These are phyloP conservation scores for Tulasnella sp. DNA, from an alignment of 768 basidiomycete genomes.

Conservation along the genomic window DNA sequence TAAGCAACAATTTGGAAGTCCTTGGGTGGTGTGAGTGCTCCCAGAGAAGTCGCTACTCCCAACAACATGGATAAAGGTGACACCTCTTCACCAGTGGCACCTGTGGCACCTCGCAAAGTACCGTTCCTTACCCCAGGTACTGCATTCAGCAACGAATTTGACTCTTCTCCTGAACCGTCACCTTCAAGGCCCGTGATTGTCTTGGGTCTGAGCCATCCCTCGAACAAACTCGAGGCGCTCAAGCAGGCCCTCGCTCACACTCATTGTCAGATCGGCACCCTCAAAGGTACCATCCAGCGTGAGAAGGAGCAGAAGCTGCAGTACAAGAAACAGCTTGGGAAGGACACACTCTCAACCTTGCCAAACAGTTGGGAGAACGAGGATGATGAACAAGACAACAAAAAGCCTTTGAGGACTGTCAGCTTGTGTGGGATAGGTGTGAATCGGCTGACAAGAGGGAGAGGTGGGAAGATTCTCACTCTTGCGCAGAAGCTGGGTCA, in stretches of 20 bases:
- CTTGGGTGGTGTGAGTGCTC: neutral
- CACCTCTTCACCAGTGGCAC: slow-evolving; percentile 39
- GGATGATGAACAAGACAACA: no score
- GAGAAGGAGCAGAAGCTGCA: slow-evolving; percentile 77
- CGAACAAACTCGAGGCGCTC: slow-evolving; percentile 68
- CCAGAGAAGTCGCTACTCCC: slow-evolving; percentile 30
- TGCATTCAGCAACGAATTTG: slow-evolving; percentile 32
- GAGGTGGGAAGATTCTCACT: no score
- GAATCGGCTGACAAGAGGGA: no score
- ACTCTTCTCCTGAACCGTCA: slow-evolving; percentile 19
- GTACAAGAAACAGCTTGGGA: slow-evolving; percentile 43
- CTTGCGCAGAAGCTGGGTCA: slow-evolving; percentile 50
- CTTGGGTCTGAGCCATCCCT: slow-evolving; percentile 48
- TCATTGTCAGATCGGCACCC: slow-evolving; percentile 71
- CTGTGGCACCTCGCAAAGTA: slow-evolving; percentile 13
- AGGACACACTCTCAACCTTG: slow-evolving; percentile 26
- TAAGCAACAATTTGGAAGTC: slow-evolving; percentile 4
- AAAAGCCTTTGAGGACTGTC: no score
- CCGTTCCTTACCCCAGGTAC: slow-evolving; percentile 24
- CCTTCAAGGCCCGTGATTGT: slow-evolving; percentile 12
- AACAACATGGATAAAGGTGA: slow-evolving; percentile 35
- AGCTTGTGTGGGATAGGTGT: no score
- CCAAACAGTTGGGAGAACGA: no score
- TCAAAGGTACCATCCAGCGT: slow-evolving; percentile 64
- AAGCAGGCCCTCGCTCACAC: slow-evolving; percentile 76